phyloP scores from a whole-genome alignment of 257 asterid species.

The Solanum corneliomulleri region DNA sequence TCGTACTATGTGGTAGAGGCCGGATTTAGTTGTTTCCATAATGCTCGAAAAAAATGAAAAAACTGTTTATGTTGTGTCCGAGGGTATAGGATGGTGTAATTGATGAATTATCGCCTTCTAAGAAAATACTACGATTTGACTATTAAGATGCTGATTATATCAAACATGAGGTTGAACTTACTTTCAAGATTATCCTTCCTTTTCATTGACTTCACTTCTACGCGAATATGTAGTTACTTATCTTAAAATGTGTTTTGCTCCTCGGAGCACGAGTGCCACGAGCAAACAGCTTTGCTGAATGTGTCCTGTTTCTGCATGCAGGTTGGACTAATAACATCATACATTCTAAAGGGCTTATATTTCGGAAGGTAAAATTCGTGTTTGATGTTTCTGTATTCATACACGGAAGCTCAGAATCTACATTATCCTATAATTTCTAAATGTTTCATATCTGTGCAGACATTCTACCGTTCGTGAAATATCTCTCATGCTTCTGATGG shows the following conservation, averaged over 20 bases:
- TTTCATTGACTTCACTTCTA: not conserved
- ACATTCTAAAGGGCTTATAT: conserved; percentile 64
- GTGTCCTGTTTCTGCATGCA: conserved; percentile 20
- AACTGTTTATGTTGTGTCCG: not conserved
- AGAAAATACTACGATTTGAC: not conserved
- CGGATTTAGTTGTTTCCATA: not conserved
- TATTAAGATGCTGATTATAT: not conserved
- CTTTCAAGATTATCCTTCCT: not conserved
- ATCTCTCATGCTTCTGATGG: conserved; percentile 76
- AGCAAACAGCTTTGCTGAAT: not conserved
- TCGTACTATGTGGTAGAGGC: not conserved
- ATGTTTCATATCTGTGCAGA: conserved; percentile 29
- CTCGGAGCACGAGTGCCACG: not conserved
- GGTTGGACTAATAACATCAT: conserved; percentile 81
- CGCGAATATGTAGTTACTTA: not conserved
- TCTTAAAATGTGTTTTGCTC: not conserved
- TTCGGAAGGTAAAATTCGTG: conserved; percentile 51
- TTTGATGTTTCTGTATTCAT: not conserved
- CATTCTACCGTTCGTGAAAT: conserved; percentile 87
- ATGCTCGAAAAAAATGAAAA: not conserved
- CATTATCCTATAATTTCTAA: not conserved
- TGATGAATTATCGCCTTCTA: not conserved
- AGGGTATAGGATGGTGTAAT: not conserved
- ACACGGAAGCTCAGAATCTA: not conserved
- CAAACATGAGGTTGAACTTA: not conserved